A percentile compares a stretch with the other conserved stretches of the same genome.
These are phyloP conservation scores for Coniella vitis DNA, from an alignment of 2,329 filamentous ascomycete species.

Conservation along the genomic window DNA sequence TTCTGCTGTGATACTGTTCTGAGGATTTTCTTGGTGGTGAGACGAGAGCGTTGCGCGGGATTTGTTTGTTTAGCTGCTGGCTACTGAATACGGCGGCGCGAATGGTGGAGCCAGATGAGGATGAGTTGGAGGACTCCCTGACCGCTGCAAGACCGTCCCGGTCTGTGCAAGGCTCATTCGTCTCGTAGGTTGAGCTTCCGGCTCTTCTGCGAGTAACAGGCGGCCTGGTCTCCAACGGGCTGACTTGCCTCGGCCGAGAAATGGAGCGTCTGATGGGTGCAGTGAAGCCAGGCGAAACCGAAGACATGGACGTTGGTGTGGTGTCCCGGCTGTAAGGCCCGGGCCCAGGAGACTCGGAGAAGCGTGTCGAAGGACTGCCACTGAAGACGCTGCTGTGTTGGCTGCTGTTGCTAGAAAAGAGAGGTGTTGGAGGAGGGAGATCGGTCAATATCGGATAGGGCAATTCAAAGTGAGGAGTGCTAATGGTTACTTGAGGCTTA, in stretches of 20 bases:
- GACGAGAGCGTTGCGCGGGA: constrained; percentile 48
- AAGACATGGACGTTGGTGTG: constrained; percentile 71
- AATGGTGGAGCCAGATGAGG: constrained; percentile 65
- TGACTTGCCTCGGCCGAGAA: constrained; percentile 46
- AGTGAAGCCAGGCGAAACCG: constrained; percentile 61
- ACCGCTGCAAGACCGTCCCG: constrained; percentile 57
- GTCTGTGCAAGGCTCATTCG: constrained; percentile 38
- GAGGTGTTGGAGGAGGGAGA: constrained; percentile 60
- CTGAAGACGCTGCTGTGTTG: constrained; percentile 55
- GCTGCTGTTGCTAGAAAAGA: constrained; percentile 53
- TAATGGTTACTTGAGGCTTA: constrained; percentile 29
- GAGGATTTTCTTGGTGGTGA: constrained; percentile 58
- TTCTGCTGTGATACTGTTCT: constrained; percentile 40
- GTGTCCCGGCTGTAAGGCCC: constrained; percentile 69
- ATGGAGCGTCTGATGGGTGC: constrained; percentile 39
- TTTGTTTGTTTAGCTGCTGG: constrained; percentile 36
- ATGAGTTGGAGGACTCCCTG: constrained; percentile 64
- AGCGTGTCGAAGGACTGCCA: constrained; percentile 67
- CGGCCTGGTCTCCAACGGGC: constrained; percentile 49
- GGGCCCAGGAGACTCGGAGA: constrained; percentile 64
- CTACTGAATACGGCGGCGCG: constrained; percentile 43
- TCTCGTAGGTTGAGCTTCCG: constrained; percentile 47
- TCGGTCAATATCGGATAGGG: constrained; percentile 55
- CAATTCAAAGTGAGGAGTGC: constrained; percentile 35
- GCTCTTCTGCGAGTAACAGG: constrained; percentile 52